Percentiles rank a stretch among this genome's conserved stretches.
Conservation (phyloP, 768 basidiomycete genomes). For the Arthromyces matolae region DNA sequence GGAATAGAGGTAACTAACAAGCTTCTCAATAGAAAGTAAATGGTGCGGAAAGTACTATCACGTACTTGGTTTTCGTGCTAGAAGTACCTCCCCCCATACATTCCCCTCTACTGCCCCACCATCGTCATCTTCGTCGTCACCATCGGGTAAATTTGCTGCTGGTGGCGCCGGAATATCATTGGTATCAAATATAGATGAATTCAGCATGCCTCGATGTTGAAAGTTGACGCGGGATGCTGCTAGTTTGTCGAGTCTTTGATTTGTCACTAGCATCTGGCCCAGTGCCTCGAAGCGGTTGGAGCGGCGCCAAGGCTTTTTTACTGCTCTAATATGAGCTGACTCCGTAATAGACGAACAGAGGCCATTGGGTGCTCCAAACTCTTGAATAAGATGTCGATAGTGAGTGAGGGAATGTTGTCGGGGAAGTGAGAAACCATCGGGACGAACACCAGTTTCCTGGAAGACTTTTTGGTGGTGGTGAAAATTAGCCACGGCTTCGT, state of each 20-base stretch:
- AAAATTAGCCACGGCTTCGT: slow-evolving; percentile 10
- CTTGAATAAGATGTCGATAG: slow-evolving; percentile 1
- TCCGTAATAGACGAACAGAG: slow-evolving; percentile 11
- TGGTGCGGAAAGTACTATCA: too few species aligned
- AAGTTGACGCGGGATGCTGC: slow-evolving; percentile 9
- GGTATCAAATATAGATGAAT: not conserved
- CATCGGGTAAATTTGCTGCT: not conserved
- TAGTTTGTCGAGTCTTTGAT: slow-evolving; percentile 16
- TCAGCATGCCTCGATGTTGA: slow-evolving; percentile 1
- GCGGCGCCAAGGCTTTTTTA: slow-evolving; percentile 20
- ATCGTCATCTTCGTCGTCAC: not conserved
- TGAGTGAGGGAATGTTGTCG: not conserved
- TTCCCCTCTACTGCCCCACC: not conserved
- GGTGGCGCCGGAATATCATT: not conserved
- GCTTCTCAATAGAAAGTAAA: not conserved
- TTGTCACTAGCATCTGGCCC: slow-evolving; percentile 20
- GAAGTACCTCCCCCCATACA: not conserved
- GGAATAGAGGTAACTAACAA: too few species aligned
- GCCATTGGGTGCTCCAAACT: slow-evolving; percentile 6
- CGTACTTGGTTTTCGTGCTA: not conserved
- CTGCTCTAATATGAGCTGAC: slow-evolving; percentile 8
- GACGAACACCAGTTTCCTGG: slow-evolving; percentile 4
- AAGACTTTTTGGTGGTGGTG: slow-evolving; percentile 17
- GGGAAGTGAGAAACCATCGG: not conserved
- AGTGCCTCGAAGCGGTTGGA: slow-evolving; percentile 18